Evolutionary conservation across 1,284 basidiomycete genomes (phyloP), one percentile per base, ranked within the genome.

Genomic region (Tilletia indica): DNA sequence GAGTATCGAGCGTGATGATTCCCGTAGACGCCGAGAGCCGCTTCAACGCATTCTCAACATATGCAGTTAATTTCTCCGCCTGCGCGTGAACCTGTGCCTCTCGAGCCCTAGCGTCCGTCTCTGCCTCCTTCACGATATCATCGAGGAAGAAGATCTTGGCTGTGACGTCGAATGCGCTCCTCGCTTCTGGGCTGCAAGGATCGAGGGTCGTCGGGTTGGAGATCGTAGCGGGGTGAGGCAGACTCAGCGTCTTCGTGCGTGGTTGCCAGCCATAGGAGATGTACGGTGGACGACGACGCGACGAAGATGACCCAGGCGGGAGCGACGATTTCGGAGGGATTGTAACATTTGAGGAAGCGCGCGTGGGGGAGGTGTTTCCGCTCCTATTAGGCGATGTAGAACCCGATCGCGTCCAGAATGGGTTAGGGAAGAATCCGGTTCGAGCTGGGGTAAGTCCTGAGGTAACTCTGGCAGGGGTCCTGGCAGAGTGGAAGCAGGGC

Each of bases 101-200:
- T 19, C 64, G 56, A 5, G 39, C 67, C 36, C 61, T 34, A 4
- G 34, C 61, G 36, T 64, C 61, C 0, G 12, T 34, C 11, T 64
- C 34, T 16, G 34, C 3, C 51, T 19, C 51, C 11, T 56, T 16
- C 11, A 6, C 42, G 14, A 36, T 39, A 11, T 58, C 51, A 48
- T 72, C 69, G 61, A 82, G 74, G 48, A 74, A 78, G 76, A 80
- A 82, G 71, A 82, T 77, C 69, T 82, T 82, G 71, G 77, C 79
- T 1, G 79, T 82, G 36, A 82, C 79, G 66, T 82, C 80, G 69
- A 78, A 79, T 3, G 75, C 73, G 66, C 70, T 73, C 5, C 80
- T 39, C n/a, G 67, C 66, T 34, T 78, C 77, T 2, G 75, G 74
- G n/a, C 72, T 72, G 68, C 78, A 79, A 9, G 78, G 78, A 56